Conservation (phyloP, 1,284 basidiomycete species). For the Tylopilus sp. region DNA sequence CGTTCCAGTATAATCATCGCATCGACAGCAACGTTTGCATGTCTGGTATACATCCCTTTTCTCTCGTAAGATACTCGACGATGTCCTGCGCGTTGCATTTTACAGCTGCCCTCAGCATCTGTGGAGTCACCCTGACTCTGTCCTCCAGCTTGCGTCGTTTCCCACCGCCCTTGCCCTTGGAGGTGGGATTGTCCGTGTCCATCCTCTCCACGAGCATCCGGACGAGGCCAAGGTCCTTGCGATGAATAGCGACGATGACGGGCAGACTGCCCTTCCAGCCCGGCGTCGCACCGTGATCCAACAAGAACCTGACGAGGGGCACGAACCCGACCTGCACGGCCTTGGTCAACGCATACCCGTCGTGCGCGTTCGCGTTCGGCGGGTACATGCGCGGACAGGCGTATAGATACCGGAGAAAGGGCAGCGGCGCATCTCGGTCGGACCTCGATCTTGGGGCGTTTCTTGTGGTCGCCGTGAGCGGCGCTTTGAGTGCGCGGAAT, state of each 20-base stretch:
- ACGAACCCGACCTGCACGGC: slow-evolving; percentile 63
- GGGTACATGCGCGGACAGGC: slow-evolving; percentile 36
- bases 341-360: slow-evolving; percentile 73
- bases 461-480: too few species aligned
- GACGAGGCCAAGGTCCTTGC: slow-evolving; percentile 63
- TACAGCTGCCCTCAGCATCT: slow-evolving; percentile 62
- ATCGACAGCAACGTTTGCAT: slow-evolving; percentile 59
- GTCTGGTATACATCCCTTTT: slow-evolving; percentile 72
- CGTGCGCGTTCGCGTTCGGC: slow-evolving; percentile 55
- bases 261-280: slow-evolving; percentile 54
- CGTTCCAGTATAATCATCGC: slow-evolving; percentile 16
- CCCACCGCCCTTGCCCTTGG: slow-evolving; percentile 21
- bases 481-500: slow-evolving; percentile 54
- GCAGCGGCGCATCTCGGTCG: slow-evolving; percentile 50
- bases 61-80: slow-evolving; percentile 65
- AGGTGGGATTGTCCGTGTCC: slow-evolving; percentile 17
- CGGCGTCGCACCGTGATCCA: slow-evolving; percentile 70
- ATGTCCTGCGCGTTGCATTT: slow-evolving; percentile 61
- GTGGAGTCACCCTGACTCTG: slow-evolving; percentile 49
- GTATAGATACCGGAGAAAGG: slow-evolving; percentile 57
- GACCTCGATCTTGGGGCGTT: too few species aligned
- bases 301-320: slow-evolving; percentile 63
- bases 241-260: slow-evolving; percentile 69
- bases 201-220: slow-evolving; percentile 67
- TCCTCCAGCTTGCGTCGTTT: slow-evolving; percentile 58